Evolutionary conservation across 2,329 filamentous ascomycete genomes (phyloP).

Genomic region (Zymoseptoria brevis): DNA sequence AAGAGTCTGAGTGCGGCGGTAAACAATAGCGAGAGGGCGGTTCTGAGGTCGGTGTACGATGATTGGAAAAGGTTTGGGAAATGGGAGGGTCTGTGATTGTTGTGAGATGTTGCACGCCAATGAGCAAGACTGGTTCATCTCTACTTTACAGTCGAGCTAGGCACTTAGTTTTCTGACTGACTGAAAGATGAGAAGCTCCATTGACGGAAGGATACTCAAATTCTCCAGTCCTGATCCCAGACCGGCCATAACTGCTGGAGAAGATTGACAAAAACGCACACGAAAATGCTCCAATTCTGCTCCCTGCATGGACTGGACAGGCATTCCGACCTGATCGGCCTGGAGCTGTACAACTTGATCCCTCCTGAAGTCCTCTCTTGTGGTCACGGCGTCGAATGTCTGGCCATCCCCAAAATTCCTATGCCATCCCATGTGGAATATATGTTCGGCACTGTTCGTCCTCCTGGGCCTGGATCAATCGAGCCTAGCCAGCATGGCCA

Average conservation of each 20-base stretch:
- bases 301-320: not conserved
- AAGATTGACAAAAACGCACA: not conserved
- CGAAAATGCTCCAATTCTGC: not conserved
- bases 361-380: not conserved
- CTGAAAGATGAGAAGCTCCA: too few species aligned
- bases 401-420: not conserved
- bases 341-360: not conserved
- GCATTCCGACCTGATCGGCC: not conserved
- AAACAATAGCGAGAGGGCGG: constrained; percentile 44
- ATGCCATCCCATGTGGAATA: not conserved
- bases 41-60: constrained; percentile 47
- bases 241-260: not conserved
- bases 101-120: not conserved
- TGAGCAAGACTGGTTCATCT: not conserved
- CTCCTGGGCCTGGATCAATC: not conserved
- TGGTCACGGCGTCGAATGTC: not conserved
- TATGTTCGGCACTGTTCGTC: not conserved
- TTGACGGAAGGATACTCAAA: too few species aligned
- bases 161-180: too few species aligned
- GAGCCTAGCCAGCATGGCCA: not conserved
- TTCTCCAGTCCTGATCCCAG: not conserved
- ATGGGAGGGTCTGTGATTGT: constrained; percentile 20
- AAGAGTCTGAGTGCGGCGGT: constrained; percentile 45
- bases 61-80: constrained; percentile 37
- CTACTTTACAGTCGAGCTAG: not conserved